Evolutionary conservation across 305 asterid genomes (phyloP).

Genomic region (Fraxinus angustifolia): DNA sequence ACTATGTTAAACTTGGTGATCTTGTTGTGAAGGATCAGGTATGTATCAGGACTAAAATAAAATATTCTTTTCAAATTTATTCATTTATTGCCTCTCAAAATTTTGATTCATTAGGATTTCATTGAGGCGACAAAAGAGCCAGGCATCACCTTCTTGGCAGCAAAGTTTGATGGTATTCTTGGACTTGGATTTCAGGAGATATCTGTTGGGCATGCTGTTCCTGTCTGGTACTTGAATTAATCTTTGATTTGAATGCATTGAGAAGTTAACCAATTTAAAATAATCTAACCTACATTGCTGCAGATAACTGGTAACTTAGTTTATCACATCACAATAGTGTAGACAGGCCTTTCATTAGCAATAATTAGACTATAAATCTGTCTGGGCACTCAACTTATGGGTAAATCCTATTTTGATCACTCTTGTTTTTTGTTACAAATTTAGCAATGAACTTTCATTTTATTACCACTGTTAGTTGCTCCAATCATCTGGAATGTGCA

Average conservation of each 20-base stretch:
- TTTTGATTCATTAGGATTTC: constrained; percentile 47
- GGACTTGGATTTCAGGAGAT: constrained; percentile 92
- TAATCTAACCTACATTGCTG: neutral
- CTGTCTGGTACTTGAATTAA: constrained; percentile 56
- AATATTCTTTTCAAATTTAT: neutral
- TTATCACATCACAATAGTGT: neutral
- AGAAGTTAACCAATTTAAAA: neutral
- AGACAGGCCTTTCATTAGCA: neutral
- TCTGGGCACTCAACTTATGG: neutral
- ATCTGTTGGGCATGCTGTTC: constrained; percentile 70
- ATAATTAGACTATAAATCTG: neutral
- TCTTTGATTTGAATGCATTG: neutral
- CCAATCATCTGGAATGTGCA: neutral
- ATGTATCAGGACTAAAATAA: constrained; percentile 13
- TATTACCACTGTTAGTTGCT: neutral
- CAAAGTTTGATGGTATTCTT: constrained; percentile 88
- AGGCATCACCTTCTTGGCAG: constrained; percentile 73
- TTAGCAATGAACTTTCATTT: neutral
- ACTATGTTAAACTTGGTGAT: constrained; percentile 56
- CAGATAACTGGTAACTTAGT: neutral
- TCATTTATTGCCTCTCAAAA: constrained; percentile 13
- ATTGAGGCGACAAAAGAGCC: constrained; percentile 87
- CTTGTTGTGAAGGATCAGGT: constrained; percentile 77
- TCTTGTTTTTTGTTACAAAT: neutral
- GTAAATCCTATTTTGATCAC: neutral